A percentile compares a stretch with the other conserved stretches of the same genome.
Evolutionary conservation across 257 asterid species (phyloP).

Genomic region (Osmanthus fragrans): DNA sequence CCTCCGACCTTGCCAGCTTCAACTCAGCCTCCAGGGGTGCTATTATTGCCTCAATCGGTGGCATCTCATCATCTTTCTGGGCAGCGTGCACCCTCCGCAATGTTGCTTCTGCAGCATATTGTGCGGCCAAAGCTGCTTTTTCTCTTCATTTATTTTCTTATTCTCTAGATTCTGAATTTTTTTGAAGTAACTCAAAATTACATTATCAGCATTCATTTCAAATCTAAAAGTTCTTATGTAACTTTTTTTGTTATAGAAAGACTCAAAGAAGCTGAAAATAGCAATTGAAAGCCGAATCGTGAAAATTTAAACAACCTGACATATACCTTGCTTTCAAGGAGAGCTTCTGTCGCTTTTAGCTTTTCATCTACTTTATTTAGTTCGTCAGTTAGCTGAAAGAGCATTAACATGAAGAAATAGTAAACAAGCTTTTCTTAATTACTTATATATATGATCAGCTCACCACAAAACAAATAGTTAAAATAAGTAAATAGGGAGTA

Average conservation of each 20-base stretch:
- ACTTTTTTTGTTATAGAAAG: not conserved
- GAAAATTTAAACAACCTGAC: conserved; percentile 7
- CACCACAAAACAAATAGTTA: not conserved
- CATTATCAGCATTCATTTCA: not conserved
- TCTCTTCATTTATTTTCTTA: conserved; percentile 85
- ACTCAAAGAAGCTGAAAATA: conserved; percentile 5
- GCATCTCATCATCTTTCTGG: conserved; percentile 94
- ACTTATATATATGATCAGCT: conserved; percentile 13
- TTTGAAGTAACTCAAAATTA: conserved; percentile 23
- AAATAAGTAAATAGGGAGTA: conserved; percentile 8
- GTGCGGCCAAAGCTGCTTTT: conserved; percentile 80
- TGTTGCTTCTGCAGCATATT: conserved; percentile 96
- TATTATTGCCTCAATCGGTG: conserved; percentile 92
- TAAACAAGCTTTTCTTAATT: conserved; percentile 24
- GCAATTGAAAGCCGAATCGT: not conserved
- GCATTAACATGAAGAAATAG: conserved; percentile 19
- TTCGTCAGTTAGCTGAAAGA: conserved; percentile 67
- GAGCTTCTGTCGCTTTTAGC: conserved; percentile 65
- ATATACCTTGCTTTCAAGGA: conserved; percentile 78
- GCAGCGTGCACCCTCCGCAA: conserved; percentile 94
- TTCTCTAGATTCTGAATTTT: conserved; percentile 75
- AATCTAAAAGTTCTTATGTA: conserved; percentile 16
- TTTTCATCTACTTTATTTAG: conserved; percentile 71
- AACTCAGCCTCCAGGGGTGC: conserved; percentile 93
- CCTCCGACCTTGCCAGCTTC: conserved; percentile 83